A percentile compares a stretch with the other conserved stretches of the same genome.
phyloP scores from a whole-genome alignment of 805 yeast species.

The Starmerella stigmatis region DNA sequence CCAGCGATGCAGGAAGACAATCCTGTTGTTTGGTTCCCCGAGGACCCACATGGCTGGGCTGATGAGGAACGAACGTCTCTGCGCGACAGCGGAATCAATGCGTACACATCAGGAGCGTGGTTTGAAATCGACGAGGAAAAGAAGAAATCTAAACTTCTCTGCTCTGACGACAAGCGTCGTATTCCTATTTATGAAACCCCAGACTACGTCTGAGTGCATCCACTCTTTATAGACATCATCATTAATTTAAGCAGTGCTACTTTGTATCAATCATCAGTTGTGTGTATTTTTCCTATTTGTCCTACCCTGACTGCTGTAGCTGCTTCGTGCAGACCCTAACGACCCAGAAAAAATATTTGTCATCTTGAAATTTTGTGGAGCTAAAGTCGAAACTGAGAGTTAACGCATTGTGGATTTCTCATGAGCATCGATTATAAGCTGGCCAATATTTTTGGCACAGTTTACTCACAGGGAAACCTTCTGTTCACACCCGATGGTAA shows the following conservation, averaged over 20 bases:
- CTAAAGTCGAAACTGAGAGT: no score
- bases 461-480: constrained; percentile 85
- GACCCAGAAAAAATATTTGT: constrained; percentile 2
- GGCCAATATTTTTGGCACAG: constrained; percentile 86
- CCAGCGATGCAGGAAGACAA: constrained; percentile 62
- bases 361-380: constrained; percentile 1
- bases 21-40: constrained; percentile 87
- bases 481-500: constrained; percentile 80
- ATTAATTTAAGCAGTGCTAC: not conserved
- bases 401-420: not conserved
- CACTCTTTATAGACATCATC: not conserved
- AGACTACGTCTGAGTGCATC: not conserved
- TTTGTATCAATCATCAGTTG: not conserved
- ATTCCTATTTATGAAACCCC: constrained; percentile 22
- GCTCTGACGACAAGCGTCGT: constrained; percentile 15
- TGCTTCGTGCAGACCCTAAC: no score
- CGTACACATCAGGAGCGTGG: constrained; percentile 58
- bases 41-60: constrained; percentile 78
- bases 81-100: constrained; percentile 41
- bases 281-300: not conserved
- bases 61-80: constrained; percentile 47
- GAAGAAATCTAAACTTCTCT: constrained; percentile 20
- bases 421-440: constrained; percentile 39
- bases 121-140: constrained; percentile 34
- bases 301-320: not conserved